Conservation (phyloP, 345 rosid species). For the Pistacia vera region DNA sequence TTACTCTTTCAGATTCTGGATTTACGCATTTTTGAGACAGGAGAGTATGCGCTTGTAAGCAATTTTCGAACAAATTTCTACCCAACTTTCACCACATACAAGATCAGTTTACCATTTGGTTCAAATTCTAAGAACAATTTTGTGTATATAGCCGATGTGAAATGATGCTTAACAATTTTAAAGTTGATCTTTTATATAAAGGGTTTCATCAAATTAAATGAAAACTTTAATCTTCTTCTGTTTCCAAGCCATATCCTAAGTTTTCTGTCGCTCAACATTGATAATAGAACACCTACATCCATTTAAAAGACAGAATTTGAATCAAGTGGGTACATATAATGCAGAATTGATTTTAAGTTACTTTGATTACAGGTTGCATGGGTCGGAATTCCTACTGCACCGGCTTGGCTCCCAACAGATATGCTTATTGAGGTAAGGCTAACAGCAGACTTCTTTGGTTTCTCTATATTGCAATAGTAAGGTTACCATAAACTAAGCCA, state of each 20-base stretch:
- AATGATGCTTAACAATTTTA: neutral
- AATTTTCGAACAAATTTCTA: neutral
- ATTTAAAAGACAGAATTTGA: neutral
- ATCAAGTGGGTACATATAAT: too few relatives aligned
- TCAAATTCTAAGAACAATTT: too few relatives aligned
- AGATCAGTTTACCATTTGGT: neutral
- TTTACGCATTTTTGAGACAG: slow-evolving; percentile 82
- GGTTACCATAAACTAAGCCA: neutral
- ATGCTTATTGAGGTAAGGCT: slow-evolving; percentile 82
- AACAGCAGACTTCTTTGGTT: neutral
- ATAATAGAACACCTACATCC: neutral
- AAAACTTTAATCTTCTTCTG: neutral
- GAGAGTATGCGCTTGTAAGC: slow-evolving; percentile 94
- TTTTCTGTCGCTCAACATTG: neutral
- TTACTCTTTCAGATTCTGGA: slow-evolving; percentile 60
- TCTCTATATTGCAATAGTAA: neutral
- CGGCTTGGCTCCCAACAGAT: slow-evolving; percentile 94
- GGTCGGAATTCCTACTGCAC: slow-evolving; percentile 95
- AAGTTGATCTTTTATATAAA: neutral
- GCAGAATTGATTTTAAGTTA: neutral
- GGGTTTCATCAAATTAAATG: neutral
- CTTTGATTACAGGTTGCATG: slow-evolving; percentile 60
- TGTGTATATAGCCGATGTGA: neutral
- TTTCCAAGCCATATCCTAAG: neutral
- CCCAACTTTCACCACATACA: neutral